phyloP scores from a whole-genome alignment of 441 rosid species.

The Gossypium gossypioides region DNA sequence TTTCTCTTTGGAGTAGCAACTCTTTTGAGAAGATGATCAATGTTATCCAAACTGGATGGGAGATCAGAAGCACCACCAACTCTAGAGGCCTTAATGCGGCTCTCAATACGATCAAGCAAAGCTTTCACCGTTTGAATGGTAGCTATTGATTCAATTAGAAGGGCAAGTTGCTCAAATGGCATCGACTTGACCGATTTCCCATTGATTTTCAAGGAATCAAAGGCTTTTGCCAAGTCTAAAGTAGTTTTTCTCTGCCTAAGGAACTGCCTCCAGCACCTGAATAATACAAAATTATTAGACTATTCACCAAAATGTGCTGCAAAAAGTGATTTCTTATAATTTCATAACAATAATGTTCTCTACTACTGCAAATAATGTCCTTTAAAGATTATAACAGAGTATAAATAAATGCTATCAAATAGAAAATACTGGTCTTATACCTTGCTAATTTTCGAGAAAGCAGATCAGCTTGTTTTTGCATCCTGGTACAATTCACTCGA shows the following conservation, averaged over 20 bases:
- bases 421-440: constrained; percentile 19
- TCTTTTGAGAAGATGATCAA: constrained; percentile 80
- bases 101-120: constrained; percentile 71
- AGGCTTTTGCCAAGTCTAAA: constrained; percentile 56
- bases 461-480: constrained; percentile 64
- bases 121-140: constrained; percentile 54
- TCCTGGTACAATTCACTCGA: constrained; percentile 36
- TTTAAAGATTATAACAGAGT: not conserved
- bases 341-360: not conserved
- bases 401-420: not conserved
- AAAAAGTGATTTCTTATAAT: not conserved
- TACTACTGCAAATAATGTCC: not conserved
- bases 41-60: constrained; percentile 41
- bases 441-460: constrained; percentile 75
- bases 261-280: constrained; percentile 86
- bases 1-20: constrained; percentile 69
- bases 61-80: constrained; percentile 21
- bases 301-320: not conserved
- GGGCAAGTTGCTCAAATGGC: constrained; percentile 85
- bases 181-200: constrained; percentile 39
- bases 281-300: constrained; percentile 9
- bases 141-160: constrained; percentile 49
- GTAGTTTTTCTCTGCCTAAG: constrained; percentile 59
- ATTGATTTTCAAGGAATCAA: constrained; percentile 51
- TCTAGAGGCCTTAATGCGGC: constrained; percentile 50